A percentile compares a stretch with the other conserved stretches of the same genome.
Conservation (phyloP, 2,329 filamentous ascomycete genomes). For the Epichloe amarillans region DNA sequence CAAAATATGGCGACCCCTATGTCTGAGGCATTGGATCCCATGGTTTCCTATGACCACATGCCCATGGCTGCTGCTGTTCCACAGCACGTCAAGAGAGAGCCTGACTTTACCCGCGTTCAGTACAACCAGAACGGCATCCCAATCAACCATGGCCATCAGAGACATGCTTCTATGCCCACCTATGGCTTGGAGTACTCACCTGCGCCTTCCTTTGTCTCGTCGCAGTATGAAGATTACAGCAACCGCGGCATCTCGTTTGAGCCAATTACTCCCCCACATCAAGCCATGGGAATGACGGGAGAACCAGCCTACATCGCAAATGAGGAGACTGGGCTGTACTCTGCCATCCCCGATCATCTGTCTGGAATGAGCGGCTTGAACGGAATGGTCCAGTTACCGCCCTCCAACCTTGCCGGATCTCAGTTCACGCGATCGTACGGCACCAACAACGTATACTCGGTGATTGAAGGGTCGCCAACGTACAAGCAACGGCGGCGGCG, state of each 20-base stretch:
- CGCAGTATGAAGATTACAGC: constrained; percentile 96
- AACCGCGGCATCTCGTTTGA: constrained; percentile 92
- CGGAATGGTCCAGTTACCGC: constrained; percentile 81
- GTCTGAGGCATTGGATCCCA: constrained; percentile 55
- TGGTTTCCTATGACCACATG: constrained; percentile 57
- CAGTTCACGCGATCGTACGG: constrained; percentile 67
- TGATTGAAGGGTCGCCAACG: constrained; percentile 93
- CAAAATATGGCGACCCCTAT: constrained; percentile 40
- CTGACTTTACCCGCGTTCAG: constrained; percentile 67
- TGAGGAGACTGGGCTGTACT: constrained; percentile 93
- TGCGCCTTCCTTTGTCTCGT: constrained; percentile 95
- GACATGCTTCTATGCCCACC: constrained; percentile 95
- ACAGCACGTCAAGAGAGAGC: constrained; percentile 77
- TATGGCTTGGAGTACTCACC: constrained; percentile 94
- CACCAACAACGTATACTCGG: constrained; percentile 74
- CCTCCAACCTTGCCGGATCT: constrained; percentile 67
- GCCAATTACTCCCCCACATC: constrained; percentile 94
- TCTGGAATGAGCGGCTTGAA: constrained; percentile 61
- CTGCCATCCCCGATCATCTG: constrained; percentile 80
- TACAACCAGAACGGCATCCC: constrained; percentile 90
- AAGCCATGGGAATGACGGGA: constrained; percentile 63
- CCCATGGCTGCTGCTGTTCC: constrained; percentile 55
- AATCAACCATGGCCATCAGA: constrained; percentile 69
- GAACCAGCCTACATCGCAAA: constrained; percentile 97
- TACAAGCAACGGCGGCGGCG: constrained; percentile 95